Evolutionary conservation across 805 yeast genomes (phyloP).

Genomic region (Ogataea henricii): DNA sequence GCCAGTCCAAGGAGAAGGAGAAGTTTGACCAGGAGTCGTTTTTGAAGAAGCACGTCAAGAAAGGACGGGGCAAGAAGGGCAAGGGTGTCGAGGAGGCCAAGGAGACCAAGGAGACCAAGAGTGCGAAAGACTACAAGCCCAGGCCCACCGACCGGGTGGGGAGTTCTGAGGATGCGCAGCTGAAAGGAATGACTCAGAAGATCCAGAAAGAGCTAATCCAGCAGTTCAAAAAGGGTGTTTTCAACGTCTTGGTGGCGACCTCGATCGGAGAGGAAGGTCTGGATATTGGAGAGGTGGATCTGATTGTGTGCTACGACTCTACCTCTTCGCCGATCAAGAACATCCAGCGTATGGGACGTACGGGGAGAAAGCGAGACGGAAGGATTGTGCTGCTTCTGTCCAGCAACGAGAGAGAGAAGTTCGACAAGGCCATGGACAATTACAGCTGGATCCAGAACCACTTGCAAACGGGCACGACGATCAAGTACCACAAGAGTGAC

Average conservation of each 20-base stretch:
- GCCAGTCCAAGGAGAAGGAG: slow-evolving; percentile 80
- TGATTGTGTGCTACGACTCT: slow-evolving; percentile 90
- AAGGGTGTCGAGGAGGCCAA: slow-evolving; percentile 33
- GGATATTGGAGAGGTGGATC: slow-evolving; percentile 96
- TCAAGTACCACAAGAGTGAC: slow-evolving; percentile 51
- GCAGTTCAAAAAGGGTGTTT: slow-evolving; percentile 69
- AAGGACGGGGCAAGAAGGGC: slow-evolving; percentile 39
- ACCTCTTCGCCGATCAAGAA: slow-evolving; percentile 92
- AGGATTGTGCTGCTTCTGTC: slow-evolving; percentile 74
- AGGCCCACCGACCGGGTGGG: slow-evolving; percentile 45
- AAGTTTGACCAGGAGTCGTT: slow-evolving; percentile 61
- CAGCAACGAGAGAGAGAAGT: slow-evolving; percentile 73
- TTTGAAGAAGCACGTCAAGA: slow-evolving; percentile 42
- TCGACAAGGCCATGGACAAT: slow-evolving; percentile 81
- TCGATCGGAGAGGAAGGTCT: slow-evolving; percentile 98
- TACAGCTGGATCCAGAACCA: slow-evolving; percentile 76
- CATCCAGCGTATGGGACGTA: slow-evolving; percentile 96
- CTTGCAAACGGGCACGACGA: slow-evolving; percentile 49
- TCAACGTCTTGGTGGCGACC: slow-evolving; percentile 88
- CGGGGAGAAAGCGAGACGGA: slow-evolving; percentile 95
- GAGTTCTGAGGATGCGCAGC: slow-evolving; percentile 75
- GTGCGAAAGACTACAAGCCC: slow-evolving; percentile 32
- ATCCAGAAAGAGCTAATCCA: slow-evolving; percentile 77
- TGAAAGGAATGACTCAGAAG: slow-evolving; percentile 88
- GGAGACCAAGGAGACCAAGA: slow-evolving; percentile 33